Evolutionary conservation across 2,329 filamentous ascomycete species (phyloP), one percentile per base, ranked within the genome.

Genomic region (Mariannaea elegans): DNA sequence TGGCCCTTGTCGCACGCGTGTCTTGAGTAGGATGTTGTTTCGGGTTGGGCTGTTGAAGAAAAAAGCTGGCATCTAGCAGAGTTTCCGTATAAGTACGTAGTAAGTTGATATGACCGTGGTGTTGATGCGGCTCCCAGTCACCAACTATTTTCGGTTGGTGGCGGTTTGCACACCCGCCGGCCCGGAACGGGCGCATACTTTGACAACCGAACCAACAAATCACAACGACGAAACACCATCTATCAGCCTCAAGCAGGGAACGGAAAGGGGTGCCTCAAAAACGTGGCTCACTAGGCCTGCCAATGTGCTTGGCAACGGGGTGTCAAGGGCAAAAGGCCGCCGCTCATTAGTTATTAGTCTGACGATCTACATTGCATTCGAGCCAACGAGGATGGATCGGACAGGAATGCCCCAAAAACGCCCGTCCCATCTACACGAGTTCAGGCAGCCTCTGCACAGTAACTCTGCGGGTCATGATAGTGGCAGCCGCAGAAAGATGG

Each of bases 201-300:
- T 32, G 45, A 48, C 52, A 55, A 29, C 52, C 42, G 44, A 48
- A 41, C n/a, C 42, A 44, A 32, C 52, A 29, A 55, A 55, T 55
- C 52, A 55, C 16, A 34, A 27, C 32, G 29, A 27, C 27, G 38
- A 19, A 32, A 41, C 52, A 36, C 23, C 21, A 6, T 16, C 32
- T 19, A 29, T 53, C 21, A 31, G 50, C 50, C 36, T 46, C 21
- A 46, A 46, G 39, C n/a, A 29, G 41, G 29, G 45, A 52, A 39
- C 4, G 7, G 42, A n/a, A 46, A 39, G 24, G 51, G 51, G 44
- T 54, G 51, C 34, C 50, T 46, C 18, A 53, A 34, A 54, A 46
- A 41, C 18, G 38, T 41, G 38, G 38, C 38, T 9, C 5, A 27
- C 24, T 9, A 27, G 9, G n/a, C n/a, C n/a, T n/a, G n/a, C n/a